Evolutionary conservation across 371 early-diverging fungal genomes (phyloP).

Genomic region (Mucor plumbeus): DNA sequence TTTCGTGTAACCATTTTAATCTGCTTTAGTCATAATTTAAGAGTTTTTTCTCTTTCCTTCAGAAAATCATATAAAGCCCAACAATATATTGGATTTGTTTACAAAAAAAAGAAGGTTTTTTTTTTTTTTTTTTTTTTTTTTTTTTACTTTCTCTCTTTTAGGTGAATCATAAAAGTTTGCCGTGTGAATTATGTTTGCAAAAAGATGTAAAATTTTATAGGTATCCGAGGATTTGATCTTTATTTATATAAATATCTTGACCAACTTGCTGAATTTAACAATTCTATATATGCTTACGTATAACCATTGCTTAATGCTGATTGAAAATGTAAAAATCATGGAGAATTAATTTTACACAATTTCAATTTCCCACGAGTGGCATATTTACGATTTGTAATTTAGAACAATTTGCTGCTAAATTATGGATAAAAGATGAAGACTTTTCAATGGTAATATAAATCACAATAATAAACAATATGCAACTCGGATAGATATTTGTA

Average conservation of each 20-base stretch:
- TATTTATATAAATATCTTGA: neutral
- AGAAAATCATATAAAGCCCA: neutral
- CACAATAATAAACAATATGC: neutral
- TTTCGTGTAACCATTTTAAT: constrained; percentile 3
- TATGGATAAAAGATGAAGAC: neutral
- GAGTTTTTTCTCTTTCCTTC: neutral
- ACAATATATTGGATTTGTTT: neutral
- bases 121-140: neutral
- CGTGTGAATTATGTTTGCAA: neutral
- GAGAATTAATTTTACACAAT: neutral
- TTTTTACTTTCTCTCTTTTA: neutral
- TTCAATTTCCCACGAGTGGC: constrained; percentile 1
- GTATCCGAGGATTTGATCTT: neutral
- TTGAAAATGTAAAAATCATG: neutral
- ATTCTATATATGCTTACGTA: neutral
- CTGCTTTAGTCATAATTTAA: constrained; percentile 7
- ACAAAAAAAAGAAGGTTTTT: neutral
- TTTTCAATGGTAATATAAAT: neutral
- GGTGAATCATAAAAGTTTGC: constrained; percentile 9
- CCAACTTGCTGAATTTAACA: neutral
- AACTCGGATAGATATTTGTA: too few species aligned
- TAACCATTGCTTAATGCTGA: neutral
- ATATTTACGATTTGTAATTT: constrained; percentile 9
- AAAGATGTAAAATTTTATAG: neutral
- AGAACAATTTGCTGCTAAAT: neutral